Conservation (phyloP, 2,329 filamentous ascomycete genomes). For the Hirsutella thompsonii region DNA sequence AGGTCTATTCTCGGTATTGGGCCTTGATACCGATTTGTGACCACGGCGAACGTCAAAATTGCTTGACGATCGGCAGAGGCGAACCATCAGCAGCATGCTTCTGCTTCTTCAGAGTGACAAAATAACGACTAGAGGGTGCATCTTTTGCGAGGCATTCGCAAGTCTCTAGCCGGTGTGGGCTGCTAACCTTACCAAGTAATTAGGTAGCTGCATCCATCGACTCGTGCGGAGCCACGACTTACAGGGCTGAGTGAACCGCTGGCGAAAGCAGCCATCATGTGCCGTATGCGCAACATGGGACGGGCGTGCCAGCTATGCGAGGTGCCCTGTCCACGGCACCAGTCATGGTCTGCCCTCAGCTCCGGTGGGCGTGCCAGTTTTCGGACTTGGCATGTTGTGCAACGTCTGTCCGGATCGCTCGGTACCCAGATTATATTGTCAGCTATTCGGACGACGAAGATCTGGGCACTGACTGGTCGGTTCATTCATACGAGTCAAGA, state of each 20-base stretch:
- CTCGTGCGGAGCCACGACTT: too few species aligned
- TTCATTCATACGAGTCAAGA: neutral
- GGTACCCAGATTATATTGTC: neutral
- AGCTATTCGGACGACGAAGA: neutral
- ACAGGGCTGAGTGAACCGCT: neutral
- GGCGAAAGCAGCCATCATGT: neutral
- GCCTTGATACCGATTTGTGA: too few species aligned
- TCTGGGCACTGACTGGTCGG: neutral
- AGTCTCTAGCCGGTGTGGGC: too few species aligned
- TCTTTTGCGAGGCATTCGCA: too few species aligned
- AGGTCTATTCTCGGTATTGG: too few species aligned
- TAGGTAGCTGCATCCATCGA: too few species aligned
- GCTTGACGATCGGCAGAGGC: too few species aligned
- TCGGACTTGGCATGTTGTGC: slow-evolving; percentile 1
- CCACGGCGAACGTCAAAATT: too few species aligned
- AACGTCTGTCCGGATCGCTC: slow-evolving; percentile 1
- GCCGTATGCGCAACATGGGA: neutral
- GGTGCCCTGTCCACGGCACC: neutral
- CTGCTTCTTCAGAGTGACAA: too few species aligned
- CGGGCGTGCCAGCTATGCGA: neutral
- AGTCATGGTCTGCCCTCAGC: neutral
- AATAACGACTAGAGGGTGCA: too few species aligned
- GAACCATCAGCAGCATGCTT: too few species aligned
- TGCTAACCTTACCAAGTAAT: too few species aligned
- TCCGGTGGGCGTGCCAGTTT: neutral